Conservation (phyloP, 225 moss, liverwort and hornwort species). For the Straminergon stramineum region DNA sequence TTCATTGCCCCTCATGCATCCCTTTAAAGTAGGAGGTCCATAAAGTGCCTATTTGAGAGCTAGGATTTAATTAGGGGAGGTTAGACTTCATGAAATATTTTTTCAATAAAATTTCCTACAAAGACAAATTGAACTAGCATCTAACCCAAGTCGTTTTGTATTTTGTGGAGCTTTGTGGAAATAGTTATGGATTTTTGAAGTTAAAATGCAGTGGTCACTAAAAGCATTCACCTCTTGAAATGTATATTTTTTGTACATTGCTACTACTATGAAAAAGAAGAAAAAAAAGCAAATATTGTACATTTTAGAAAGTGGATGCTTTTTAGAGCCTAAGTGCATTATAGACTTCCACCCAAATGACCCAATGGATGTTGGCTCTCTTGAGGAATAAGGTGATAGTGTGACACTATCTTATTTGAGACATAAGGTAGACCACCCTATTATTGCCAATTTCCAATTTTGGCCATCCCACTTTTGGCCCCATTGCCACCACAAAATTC, state of each 20-base stretch:
- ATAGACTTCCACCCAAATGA: too few species aligned
- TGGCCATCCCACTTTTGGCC: too few species aligned
- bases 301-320: too few species aligned
- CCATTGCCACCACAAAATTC: too few species aligned
- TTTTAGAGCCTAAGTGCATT: too few species aligned
- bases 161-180: background rate
- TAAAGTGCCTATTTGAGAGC: background rate
- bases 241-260: background rate
- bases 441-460: too few species aligned
- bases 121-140: background rate
- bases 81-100: background rate
- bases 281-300: too few species aligned
- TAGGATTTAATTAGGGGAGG: background rate
- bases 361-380: too few species aligned
- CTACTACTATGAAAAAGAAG: background rate
- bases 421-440: too few species aligned
- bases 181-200: background rate
- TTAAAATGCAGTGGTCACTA: background rate
- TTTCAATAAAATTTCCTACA: background rate
- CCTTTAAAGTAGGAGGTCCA: rapidly evolving
- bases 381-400: too few species aligned
- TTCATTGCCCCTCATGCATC: background rate
- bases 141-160: background rate
- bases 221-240: background rate
- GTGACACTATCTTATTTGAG: too few species aligned